Evolutionary conservation across 2,329 filamentous ascomycete genomes (phyloP).

Genomic region (Aspergillus luchuensis): DNA sequence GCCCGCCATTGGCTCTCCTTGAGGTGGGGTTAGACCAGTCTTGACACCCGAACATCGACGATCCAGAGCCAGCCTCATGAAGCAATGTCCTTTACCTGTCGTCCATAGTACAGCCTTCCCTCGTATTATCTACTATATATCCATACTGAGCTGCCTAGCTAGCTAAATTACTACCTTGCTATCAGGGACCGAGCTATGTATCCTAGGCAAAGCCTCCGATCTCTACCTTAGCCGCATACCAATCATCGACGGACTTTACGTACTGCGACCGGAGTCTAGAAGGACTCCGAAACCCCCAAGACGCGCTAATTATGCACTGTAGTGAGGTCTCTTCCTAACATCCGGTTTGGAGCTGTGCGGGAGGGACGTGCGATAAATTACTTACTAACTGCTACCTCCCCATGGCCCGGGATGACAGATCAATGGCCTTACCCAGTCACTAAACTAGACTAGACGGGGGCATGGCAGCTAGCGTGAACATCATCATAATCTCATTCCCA

Average conservation of each 20-base stretch:
- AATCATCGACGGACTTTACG: not conserved
- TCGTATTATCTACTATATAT: not conserved
- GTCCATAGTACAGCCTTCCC: not conserved
- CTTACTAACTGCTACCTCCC: too few species aligned
- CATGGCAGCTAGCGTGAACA: not conserved
- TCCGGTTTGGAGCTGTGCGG: not conserved
- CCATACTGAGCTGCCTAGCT: not conserved
- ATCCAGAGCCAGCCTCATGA: slow-evolving; percentile 4
- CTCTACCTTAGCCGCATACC: not conserved
- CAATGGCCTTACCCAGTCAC: not conserved
- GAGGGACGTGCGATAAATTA: not conserved
- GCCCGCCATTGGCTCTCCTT: not conserved
- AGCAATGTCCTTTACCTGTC: not conserved
- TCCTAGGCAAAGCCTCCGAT: not conserved
- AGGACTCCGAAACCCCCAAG: not conserved
- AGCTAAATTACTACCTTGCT: too few species aligned
- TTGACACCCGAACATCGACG: slow-evolving; percentile 3
- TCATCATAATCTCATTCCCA: not conserved
- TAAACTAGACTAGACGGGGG: not conserved
- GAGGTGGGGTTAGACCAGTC: not conserved
- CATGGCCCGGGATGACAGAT: not conserved
- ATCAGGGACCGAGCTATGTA: not conserved
- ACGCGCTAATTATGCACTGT: not conserved
- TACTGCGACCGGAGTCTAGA: slow-evolving; percentile 1
- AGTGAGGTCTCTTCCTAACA: not conserved